These are phyloP conservation scores for Teratosphaeria zuluensis DNA, from an alignment of 2,329 filamentous ascomycete species.

Conservation along the genomic window DNA sequence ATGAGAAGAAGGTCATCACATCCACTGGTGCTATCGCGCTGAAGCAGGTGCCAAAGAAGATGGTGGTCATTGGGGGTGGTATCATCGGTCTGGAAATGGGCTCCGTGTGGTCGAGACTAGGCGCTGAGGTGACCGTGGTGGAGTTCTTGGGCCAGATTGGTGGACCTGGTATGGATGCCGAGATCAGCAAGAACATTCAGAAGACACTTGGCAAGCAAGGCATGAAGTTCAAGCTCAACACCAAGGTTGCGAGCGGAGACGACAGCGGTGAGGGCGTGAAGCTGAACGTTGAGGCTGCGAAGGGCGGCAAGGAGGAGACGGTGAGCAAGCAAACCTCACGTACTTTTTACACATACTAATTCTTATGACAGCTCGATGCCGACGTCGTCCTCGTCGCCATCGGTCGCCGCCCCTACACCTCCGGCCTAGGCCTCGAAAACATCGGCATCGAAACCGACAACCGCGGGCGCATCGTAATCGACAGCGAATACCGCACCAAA, in stretches of 20 bases:
- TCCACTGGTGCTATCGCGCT: conserved; percentile 91
- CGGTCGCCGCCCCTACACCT: conserved; percentile 88
- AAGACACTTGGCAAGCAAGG: conserved; percentile 95
- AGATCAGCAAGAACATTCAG: conserved; percentile 83
- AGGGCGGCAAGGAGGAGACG: conserved; percentile 89
- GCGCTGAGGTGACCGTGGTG: conserved; percentile 89
- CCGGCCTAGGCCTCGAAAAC: conserved; percentile 85
- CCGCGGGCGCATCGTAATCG: conserved; percentile 87
- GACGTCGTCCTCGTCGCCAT: conserved; percentile 96
- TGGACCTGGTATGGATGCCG: conserved; percentile 91
- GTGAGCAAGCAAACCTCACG: conserved; percentile 43
- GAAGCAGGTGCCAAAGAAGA: conserved; percentile 83
- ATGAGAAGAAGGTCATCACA: conserved; percentile 94
- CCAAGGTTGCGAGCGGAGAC: conserved; percentile 85
- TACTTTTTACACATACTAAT: conserved; percentile 13
- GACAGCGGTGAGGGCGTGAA: conserved; percentile 66
- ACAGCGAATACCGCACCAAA: conserved; percentile 98
- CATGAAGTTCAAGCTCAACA: conserved; percentile 95
- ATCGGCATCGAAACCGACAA: conserved; percentile 87
- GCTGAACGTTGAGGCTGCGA: conserved; percentile 80
- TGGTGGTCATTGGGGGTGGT: conserved; percentile 95
- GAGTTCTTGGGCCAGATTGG: conserved; percentile 95
- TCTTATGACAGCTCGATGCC: conserved; percentile 60
- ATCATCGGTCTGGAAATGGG: conserved; percentile 98
- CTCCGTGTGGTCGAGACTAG: conserved; percentile 92